Evolutionary conservation across 148 eudicot genomes (phyloP).

Genomic region (Agrostemma githago): DNA sequence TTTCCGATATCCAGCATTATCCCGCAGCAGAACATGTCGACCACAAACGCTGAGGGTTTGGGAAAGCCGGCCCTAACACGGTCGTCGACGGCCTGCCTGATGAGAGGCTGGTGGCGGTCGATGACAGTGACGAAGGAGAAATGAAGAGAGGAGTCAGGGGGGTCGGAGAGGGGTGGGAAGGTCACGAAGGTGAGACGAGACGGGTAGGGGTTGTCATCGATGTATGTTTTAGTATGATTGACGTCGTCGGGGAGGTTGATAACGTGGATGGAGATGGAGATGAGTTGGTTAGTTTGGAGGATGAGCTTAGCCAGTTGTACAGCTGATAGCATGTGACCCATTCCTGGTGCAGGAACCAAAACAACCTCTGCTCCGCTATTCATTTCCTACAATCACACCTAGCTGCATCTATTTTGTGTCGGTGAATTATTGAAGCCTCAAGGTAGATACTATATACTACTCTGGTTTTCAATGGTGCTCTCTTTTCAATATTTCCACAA

Average conservation of each 20-base stretch:
- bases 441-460: too few species aligned
- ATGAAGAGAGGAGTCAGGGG: background rate
- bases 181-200: constrained; percentile 9
- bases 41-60: constrained; percentile 19
- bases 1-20: constrained; percentile 10
- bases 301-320: background rate
- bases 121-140: constrained; percentile 2
- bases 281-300: background rate
- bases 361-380: background rate
- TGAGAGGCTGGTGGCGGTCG: constrained; percentile 24
- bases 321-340: background rate
- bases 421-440: too few species aligned
- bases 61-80: background rate
- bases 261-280: background rate
- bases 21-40: constrained; percentile 3
- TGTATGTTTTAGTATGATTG: too few species aligned
- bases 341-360: background rate
- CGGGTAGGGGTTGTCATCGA: background rate
- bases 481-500: too few species aligned
- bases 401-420: too few species aligned
- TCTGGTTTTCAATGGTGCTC: too few species aligned
- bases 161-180: constrained; percentile 13
- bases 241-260: background rate
- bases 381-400: too few species aligned
- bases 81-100: constrained; percentile 16